These are phyloP conservation scores for Singerocomus inundabilis DNA, from an alignment of 1,284 basidiomycete genomes.

Conservation along the genomic window DNA sequence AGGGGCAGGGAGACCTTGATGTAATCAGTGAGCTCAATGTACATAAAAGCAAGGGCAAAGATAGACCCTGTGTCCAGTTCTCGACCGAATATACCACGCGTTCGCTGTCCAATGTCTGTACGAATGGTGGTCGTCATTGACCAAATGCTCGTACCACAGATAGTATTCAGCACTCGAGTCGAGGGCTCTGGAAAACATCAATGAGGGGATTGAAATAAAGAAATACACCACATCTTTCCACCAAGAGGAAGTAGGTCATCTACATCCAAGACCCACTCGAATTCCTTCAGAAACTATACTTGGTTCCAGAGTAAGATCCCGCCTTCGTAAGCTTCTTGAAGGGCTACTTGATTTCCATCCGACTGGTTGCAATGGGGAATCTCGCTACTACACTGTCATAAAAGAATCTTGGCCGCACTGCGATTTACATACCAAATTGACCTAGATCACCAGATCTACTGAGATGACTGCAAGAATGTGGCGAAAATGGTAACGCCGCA, in stretches of 20 bases:
- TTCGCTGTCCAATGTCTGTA: conserved; percentile 57
- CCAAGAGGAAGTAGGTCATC: conserved; percentile 71
- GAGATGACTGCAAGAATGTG: neutral
- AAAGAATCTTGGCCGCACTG: neutral
- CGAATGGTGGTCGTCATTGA: conserved; percentile 57
- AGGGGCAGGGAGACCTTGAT: conserved; percentile 58
- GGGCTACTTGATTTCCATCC: conserved; percentile 46
- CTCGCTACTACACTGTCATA: conserved; percentile 36
- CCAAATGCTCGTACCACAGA: conserved; percentile 49
- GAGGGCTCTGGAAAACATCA: conserved; percentile 41
- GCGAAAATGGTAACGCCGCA: conserved; percentile 22
- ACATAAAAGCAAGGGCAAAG: neutral
- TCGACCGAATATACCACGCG: conserved; percentile 67
- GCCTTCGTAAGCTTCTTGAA: conserved; percentile 53
- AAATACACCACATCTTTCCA: conserved; percentile 37
- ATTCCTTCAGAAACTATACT: conserved; percentile 67
- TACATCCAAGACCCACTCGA: conserved; percentile 58
- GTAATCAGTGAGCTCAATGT: conserved; percentile 1
- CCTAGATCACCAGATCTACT: conserved; percentile 34
- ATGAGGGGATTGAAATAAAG: neutral
- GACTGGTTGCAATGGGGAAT: conserved; percentile 63
- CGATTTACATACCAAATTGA: conserved; percentile 53
- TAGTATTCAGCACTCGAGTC: conserved; percentile 49
- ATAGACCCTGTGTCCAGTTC: conserved; percentile 69
- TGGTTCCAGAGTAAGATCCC: conserved; percentile 41